Base-by-base conservation (phyloP, 1,284 basidiomycete genomes). In the Pseudozyma tsukubaensis region DNA sequence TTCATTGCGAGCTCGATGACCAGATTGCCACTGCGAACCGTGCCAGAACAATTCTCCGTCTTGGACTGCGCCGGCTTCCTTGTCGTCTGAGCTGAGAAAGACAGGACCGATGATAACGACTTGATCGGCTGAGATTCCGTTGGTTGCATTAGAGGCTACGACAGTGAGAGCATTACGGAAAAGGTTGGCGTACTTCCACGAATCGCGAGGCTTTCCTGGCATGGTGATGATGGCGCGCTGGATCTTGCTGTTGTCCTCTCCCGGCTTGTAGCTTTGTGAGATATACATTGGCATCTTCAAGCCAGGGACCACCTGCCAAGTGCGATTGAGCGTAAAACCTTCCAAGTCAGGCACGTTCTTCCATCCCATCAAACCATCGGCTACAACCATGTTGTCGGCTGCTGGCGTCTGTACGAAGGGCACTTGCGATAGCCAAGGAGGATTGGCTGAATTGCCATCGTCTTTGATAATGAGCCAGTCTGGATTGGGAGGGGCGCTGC, bases 151-250 rank as follows among this genome's bases (percentile, higher is more conserved):
- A 18, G 54, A 66, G 3, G 72, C 72, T 12, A 71, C 76, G 12
- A 73, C 74, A 19, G 47, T 40, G 4, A 75, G 64, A 1, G 74
- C 79, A 39, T 81, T 82, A 24, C 62, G 56, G 13, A 79, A 64
- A 1, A 82, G 54, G 50, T 77, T 80, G 49, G 72, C 77, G 50
- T 82, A 82, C 59, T 82, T 82, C 80, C 80, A 82, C 36, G 77
- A 61, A 43, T 82, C 80, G 40, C 80, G 67, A 5, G 80, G 80
- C 63, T 76, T 81, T 29, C 80, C 80, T 34, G 80, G 80, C 59
- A 67, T 71, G 12, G 65, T 70, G 19, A 82, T 71, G 57, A 82
- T 59, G 42, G 72, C 78, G 6, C 80, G 71, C 45, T 82, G 78
- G 37, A 82, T 74, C 11, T 42, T 45, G 45, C 54, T 57, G 36